Evolutionary conservation across 2,329 filamentous ascomycete genomes (phyloP).

Genomic region (Fonsecaea pedrosoi): DNA sequence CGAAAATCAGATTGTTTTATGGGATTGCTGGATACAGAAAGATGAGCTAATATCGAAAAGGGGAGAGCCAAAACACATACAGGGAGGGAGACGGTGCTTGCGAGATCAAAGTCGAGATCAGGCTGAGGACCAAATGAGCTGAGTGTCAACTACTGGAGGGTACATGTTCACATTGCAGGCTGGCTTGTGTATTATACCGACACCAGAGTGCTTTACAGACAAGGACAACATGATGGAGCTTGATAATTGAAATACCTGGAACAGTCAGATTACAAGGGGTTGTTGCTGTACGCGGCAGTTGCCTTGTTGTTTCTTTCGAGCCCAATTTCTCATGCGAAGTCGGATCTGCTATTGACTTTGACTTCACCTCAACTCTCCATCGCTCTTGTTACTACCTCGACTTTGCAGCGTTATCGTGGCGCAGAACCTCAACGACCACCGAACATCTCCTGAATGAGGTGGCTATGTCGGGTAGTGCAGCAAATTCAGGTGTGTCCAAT

Average conservation of each 20-base stretch:
- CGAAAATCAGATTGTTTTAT: slow-evolving; percentile 26
- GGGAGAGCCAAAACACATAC: not conserved
- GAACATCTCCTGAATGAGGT: not conserved
- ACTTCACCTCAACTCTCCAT: not conserved
- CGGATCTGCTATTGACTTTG: not conserved
- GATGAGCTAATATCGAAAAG: slow-evolving; percentile 12
- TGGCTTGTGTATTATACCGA: slow-evolving; percentile 16
- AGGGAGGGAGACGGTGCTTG: slow-evolving; percentile 7
- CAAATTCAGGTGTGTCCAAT: not conserved
- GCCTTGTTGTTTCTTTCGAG: not conserved
- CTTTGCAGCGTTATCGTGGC: too few species aligned
- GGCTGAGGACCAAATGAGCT: slow-evolving; percentile 1
- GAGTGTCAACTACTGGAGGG: not conserved
- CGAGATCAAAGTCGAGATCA: slow-evolving; percentile 1
- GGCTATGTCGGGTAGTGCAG: not conserved
- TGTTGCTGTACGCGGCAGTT: not conserved
- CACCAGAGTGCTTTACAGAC: slow-evolving; percentile 5
- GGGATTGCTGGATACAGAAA: slow-evolving; percentile 23
- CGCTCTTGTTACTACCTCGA: too few species aligned
- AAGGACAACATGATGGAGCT: slow-evolving; percentile 4
- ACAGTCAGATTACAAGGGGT: not conserved
- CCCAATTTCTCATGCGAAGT: not conserved
- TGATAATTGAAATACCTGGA: not conserved
- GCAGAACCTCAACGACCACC: not conserved
- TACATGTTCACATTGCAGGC: not conserved